Base-by-base conservation (phyloP, 768 basidiomycete species). In the Xerocomus potaroensis region DNA sequence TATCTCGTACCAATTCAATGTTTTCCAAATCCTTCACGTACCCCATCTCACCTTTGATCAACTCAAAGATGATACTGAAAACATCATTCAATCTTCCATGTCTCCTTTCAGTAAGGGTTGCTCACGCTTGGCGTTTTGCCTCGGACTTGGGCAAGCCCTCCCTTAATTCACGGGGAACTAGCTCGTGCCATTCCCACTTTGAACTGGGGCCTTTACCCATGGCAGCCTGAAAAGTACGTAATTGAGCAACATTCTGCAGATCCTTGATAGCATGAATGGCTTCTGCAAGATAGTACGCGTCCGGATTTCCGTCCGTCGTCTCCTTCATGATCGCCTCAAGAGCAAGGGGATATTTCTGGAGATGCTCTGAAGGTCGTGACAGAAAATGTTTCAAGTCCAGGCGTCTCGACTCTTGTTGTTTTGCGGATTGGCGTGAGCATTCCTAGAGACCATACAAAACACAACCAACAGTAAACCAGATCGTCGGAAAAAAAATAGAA, bases 21-120 rank as follows among this genome's bases (percentile, higher is more conserved):
- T 84, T 87, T 66, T 92, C 88, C 48, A 96, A 67, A 72, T 96
- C 92, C 56, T 84, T 88, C 22, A 95, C 92, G 60, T 94, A 96
- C 22, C 83, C 81, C 91, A 95, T 95, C 65, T 96, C 92, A 53
- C 89, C 88, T 65, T 95, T 90, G 65, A 96, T 95, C 51, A 95
- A 66, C 70, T 96, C 92, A 59, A 94, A 96, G 41, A 95, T 92
- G 58, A 92, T 83, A 35, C 91, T 92, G 53, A 30, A 35, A 48
- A 18, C 0, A n/a, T 10, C 14, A 26, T 50, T 47, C 18, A 47
- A 23, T 42, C 26, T 30, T 43, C 46, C 18, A 12, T 15, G 5
- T 10, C 10, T 14, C 15, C 36, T 32, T 45, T 40, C 32, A 27
- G 44, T n/a, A 24, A 9, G 14, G 19, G 15, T 4, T 31, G 67